A percentile compares a stretch with the other conserved stretches of the same genome.
These are phyloP conservation scores for Chlamydomonas incerta DNA, from an alignment of 139 green algal genomes.

Conservation along the genomic window DNA sequence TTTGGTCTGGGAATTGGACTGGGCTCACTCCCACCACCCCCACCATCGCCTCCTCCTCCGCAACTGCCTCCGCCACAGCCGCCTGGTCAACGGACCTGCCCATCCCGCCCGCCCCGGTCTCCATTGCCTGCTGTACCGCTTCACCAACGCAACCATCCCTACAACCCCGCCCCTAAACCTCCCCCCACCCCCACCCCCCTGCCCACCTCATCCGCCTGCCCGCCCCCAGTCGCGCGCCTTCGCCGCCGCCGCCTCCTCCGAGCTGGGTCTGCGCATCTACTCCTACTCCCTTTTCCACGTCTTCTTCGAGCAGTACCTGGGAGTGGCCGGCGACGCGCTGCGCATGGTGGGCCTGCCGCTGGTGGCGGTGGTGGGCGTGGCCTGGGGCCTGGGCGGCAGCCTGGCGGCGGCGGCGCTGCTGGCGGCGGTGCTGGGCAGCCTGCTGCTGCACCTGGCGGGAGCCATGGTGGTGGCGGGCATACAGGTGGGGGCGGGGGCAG, in stretches of 20 bases:
- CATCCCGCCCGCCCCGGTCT: no score
- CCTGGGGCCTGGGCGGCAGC: constrained; percentile 59
- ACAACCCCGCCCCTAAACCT: not conserved
- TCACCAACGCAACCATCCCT: no score
- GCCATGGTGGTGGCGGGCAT: constrained; percentile 83
- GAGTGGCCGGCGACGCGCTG: constrained; percentile 27
- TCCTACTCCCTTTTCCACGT: constrained; percentile 93
- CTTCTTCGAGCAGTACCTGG: constrained; percentile 96
- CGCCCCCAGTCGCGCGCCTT: constrained; percentile 4
- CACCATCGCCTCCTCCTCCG: no score
- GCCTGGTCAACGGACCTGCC: no score
- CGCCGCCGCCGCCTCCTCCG: constrained; percentile 26
- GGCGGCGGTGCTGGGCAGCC: constrained; percentile 64
- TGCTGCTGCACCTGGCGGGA: constrained; percentile 85
- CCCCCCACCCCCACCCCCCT: not conserved
- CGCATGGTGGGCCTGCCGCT: constrained; percentile 52
- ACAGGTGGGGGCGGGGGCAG: constrained; percentile 62
- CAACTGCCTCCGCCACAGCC: no score
- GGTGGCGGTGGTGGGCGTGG: constrained; percentile 48
- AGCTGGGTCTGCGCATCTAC: constrained; percentile 82
- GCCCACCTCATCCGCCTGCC: not conserved
- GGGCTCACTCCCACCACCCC: no score
- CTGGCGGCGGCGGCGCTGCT: constrained; percentile 67
- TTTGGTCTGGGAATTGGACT: no score
- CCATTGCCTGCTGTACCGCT: no score